Evolutionary conservation across 345 rosid genomes (phyloP).

Genomic region (Fremontodendron californicum): DNA sequence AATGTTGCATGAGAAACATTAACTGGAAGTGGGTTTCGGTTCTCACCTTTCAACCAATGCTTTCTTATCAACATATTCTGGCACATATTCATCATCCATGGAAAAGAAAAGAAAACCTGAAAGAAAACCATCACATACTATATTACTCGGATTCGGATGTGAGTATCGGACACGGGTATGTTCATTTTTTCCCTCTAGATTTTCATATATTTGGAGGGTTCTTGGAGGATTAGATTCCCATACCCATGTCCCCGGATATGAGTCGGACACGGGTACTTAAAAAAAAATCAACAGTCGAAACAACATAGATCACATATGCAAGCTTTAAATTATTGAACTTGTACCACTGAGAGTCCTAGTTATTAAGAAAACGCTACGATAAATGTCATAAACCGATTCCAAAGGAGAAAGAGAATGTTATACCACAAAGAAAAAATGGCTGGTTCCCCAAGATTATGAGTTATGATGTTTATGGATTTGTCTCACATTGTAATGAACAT

Average conservation of each 20-base stretch:
- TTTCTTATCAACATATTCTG: constrained; percentile 81
- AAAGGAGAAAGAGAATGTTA: neutral
- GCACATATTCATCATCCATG: constrained; percentile 87
- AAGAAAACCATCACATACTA: neutral
- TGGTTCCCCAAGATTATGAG: neutral
- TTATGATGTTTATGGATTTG: neutral
- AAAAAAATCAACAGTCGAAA: no score
- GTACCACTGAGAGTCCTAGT: neutral
- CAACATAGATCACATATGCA: no score
- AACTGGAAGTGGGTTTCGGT: neutral
- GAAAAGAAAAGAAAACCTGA: constrained; percentile 94
- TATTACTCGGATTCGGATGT: no score
- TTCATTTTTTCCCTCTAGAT: no score
- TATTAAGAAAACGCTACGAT: neutral
- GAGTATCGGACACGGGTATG: no score
- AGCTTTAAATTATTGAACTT: neutral
- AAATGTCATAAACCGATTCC: neutral
- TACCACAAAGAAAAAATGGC: neutral
- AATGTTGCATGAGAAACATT: neutral
- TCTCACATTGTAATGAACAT: neutral
- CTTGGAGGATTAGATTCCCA: no score
- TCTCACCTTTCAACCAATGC: constrained; percentile 80
- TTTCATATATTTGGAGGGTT: no score
- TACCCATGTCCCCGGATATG: no score
- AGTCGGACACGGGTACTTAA: no score